These are phyloP conservation scores for Coemansia sp. DNA, from an alignment of 192 early-diverging fungal species.

Conservation along the genomic window DNA sequence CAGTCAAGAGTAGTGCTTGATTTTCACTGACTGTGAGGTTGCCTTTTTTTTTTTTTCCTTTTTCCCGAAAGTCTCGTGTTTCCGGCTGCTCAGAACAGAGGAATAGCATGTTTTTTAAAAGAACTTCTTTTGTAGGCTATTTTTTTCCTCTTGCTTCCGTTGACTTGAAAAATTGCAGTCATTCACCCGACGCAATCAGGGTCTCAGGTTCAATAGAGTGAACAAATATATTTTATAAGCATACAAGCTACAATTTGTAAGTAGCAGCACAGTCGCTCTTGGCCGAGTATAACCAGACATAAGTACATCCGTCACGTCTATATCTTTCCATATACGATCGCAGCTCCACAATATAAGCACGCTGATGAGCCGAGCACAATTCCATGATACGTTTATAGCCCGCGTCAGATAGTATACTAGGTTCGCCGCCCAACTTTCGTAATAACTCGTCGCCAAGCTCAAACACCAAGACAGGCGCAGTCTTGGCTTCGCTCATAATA, in stretches of 20 bases:
- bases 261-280: conserved; percentile 66
- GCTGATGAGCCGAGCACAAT: conserved; percentile 58
- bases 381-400: conserved; percentile 65
- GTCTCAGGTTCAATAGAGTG: too few species aligned
- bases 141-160: too few species aligned
- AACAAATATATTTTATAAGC: too few species aligned
- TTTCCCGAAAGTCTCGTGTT: too few species aligned
- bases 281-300: conserved; percentile 75
- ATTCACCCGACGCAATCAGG: not conserved
- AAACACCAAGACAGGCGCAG: conserved; percentile 65
- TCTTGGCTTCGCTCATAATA: conserved; percentile 59
- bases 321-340: conserved; percentile 46
- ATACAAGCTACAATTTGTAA: conserved; percentile 53
- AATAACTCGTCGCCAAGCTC: conserved; percentile 66
- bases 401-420: conserved; percentile 65
- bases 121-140: too few species aligned
- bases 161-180: not conserved
- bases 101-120: not conserved
- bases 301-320: conserved; percentile 43
- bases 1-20: not conserved
- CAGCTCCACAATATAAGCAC: conserved; percentile 60
- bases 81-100: not conserved
- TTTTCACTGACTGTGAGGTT: not conserved
- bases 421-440: conserved; percentile 58
- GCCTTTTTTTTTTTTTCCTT: too few species aligned